These are phyloP conservation scores for Exophiala viscosa DNA, from an alignment of 2,329 filamentous ascomycete species.

Conservation along the genomic window DNA sequence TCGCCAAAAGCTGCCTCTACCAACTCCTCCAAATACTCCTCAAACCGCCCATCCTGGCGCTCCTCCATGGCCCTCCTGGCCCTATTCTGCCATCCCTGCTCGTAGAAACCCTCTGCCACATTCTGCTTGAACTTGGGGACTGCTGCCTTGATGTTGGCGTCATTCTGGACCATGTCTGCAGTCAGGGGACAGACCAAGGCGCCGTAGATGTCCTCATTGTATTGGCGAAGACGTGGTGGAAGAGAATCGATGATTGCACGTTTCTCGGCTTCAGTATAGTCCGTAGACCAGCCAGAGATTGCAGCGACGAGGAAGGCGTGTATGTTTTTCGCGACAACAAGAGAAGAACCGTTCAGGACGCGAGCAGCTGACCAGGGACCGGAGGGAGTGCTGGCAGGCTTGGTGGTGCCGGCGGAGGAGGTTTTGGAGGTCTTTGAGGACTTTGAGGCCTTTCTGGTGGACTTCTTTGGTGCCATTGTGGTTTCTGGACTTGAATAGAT, in stretches of 20 bases:
- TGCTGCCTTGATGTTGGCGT: conserved; percentile 24
- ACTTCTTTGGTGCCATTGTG: conserved; percentile 13
- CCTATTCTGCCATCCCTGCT: conserved; percentile 55
- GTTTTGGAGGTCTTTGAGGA: neutral
- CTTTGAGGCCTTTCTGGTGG: neutral
- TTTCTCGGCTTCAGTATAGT: conserved; percentile 25
- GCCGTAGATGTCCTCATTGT: conserved; percentile 15
- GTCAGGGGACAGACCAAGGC: conserved; percentile 17
- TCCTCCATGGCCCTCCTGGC: conserved; percentile 52
- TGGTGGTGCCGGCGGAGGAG: neutral
- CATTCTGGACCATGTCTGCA: conserved; percentile 17
- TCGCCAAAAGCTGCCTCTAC: conserved; percentile 58
- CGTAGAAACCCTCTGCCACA: conserved; percentile 52
- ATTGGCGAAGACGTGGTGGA: conserved; percentile 15
- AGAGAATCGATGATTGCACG: conserved; percentile 22
- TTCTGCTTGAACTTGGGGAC: conserved; percentile 51
- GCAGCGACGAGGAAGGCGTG: conserved; percentile 23
- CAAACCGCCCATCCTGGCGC: conserved; percentile 53
- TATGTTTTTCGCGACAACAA: conserved; percentile 17
- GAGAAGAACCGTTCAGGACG: conserved; percentile 23
- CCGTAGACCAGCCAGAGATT: conserved; percentile 20
- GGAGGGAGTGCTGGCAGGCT: neutral
- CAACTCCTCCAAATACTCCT: conserved; percentile 53
- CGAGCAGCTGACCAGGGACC: conserved; percentile 20
- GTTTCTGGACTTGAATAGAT: too few species aligned